Evolutionary conservation across 108 stramenopile species (phyloP).

Genomic region (Cyclostephanos tholiformis): DNA sequence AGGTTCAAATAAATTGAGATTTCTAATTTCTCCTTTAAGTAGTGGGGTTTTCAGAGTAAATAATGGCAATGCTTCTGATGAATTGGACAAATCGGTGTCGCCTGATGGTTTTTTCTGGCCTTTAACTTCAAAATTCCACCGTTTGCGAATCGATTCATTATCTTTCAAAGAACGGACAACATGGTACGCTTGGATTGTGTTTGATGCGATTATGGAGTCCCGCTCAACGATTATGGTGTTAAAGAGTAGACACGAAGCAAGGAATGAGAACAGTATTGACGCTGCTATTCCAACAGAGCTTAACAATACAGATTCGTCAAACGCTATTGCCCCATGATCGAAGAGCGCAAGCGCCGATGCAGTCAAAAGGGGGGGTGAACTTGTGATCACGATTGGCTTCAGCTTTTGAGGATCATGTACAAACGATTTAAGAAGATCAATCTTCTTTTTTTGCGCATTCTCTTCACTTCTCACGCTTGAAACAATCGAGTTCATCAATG

Average conservation of each 20-base stretch:
- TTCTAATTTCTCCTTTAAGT: conserved; percentile 32
- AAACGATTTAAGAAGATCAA: conserved; percentile 51
- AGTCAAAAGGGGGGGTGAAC: conserved; percentile 35
- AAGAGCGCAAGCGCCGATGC: conserved; percentile 31
- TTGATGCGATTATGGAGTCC: conserved; percentile 47
- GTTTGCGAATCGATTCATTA: conserved; percentile 49
- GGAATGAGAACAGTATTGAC: conserved; percentile 46
- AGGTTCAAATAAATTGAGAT: conserved; percentile 63
- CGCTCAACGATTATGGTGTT: conserved; percentile 59
- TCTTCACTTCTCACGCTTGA: conserved; percentile 4
- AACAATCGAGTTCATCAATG: conserved; percentile 33
- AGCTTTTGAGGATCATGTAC: conserved; percentile 51
- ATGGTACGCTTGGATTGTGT: conserved; percentile 32
- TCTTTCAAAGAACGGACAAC: conserved; percentile 42
- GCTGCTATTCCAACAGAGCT: conserved; percentile 17
- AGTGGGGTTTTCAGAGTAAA: conserved; percentile 59
- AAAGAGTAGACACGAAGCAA: conserved; percentile 48
- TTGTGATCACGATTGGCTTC: conserved; percentile 45
- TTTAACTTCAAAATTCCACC: conserved; percentile 48
- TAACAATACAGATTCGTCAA: conserved; percentile 13
- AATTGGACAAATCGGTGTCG: background rate
- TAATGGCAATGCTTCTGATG: conserved; percentile 22
- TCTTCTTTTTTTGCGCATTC: conserved; percentile 1
- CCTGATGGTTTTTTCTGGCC: background rate
- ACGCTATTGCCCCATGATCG: conserved; percentile 16